Evolutionary conservation across 139 green algal species (phyloP).

Genomic region (Chlorella sp.): DNA sequence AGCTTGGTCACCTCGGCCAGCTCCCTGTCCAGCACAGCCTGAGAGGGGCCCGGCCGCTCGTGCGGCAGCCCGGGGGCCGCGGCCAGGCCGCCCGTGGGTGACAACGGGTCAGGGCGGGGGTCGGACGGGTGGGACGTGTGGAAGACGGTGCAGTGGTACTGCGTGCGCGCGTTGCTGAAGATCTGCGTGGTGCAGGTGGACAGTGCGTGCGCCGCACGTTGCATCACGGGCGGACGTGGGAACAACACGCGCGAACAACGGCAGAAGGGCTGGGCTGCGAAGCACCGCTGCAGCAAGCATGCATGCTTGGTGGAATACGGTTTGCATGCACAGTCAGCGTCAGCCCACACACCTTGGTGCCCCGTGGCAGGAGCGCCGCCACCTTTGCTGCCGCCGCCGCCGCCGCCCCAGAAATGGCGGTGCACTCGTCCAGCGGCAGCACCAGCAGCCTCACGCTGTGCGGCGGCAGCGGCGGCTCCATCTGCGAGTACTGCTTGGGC

Average conservation of each 20-base stretch:
- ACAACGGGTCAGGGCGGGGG: background rate
- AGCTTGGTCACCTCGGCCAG: no score
- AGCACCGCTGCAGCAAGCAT: no score
- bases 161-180: background rate
- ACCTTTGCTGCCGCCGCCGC: background rate
- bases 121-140: background rate
- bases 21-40: background rate
- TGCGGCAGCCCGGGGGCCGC: background rate
- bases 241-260: no score
- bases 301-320: no score
- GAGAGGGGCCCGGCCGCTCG: background rate
- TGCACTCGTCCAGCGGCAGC: background rate
- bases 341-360: background rate
- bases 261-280: no score
- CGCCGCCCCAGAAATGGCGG: background rate
- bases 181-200: no score
- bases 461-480: background rate
- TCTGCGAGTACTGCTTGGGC: background rate
- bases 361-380: background rate
- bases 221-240: no score
- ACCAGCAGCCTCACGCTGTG: background rate
- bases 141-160: background rate
- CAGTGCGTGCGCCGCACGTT: no score
- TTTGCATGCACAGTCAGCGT: no score
- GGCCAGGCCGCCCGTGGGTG: background rate